Evolutionary conservation across 495 filamentous ascomycete genomes (phyloP).

Genomic region (Achaetomiella virescens): DNA sequence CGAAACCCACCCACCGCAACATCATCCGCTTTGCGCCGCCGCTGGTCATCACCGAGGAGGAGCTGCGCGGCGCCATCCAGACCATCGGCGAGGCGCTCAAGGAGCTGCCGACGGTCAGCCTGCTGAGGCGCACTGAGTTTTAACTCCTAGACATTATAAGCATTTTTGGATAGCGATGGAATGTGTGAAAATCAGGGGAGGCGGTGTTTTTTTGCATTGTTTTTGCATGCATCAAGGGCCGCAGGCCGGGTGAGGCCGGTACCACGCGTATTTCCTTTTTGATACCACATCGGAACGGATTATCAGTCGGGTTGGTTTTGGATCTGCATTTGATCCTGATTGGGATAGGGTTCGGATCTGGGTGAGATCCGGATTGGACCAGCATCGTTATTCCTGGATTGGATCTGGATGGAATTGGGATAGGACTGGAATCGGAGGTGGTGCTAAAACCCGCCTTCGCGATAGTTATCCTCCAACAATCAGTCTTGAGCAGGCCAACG

Average conservation of each 20-base stretch:
- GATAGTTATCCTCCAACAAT: too few relatives aligned
- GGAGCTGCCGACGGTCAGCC: conserved; percentile 45
- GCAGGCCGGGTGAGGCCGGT: background rate
- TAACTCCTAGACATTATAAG: background rate
- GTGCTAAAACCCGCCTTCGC: too few relatives aligned
- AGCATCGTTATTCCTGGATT: too few relatives aligned
- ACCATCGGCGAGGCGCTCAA: conserved; percentile 73
- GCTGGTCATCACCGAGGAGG: conserved; percentile 74
- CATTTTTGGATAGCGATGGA: background rate
- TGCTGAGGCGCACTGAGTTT: conserved; percentile 21
- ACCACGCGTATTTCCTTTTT: background rate
- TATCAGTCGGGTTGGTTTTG: background rate
- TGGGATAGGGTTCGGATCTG: background rate
- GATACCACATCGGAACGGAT: conserved; percentile 2
- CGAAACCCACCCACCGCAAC: conserved; percentile 97
- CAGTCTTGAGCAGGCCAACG: too few relatives aligned
- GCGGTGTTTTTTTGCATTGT: background rate
- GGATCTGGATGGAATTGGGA: background rate
- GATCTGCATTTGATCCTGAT: background rate
- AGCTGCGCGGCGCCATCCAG: conserved; percentile 69
- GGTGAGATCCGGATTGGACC: background rate
- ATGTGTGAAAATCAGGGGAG: background rate
- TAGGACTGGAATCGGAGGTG: background rate
- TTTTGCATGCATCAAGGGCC: background rate
- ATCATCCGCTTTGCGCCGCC: conserved; percentile 94